A percentile compares a stretch with the other conserved stretches of the same genome.
phyloP scores from a whole-genome alignment of 2,329 filamentous ascomycete genomes.

The Didymella segeticola region DNA sequence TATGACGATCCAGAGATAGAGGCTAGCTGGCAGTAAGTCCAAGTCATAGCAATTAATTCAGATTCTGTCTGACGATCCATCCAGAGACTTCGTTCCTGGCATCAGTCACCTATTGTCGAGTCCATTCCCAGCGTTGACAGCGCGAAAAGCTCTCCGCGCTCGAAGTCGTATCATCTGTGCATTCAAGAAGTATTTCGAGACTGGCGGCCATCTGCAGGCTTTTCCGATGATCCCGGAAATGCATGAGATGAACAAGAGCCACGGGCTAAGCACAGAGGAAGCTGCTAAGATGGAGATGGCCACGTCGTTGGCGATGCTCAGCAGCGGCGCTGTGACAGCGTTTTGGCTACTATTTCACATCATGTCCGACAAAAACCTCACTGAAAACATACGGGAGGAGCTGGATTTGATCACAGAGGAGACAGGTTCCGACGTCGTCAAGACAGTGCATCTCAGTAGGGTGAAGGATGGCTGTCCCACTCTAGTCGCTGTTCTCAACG shows the following conservation, averaged over 20 bases:
- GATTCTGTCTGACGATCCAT: not conserved
- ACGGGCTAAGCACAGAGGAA: constrained; percentile 46
- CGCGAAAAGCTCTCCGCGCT: constrained; percentile 41
- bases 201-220: constrained; percentile 47
- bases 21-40: constrained; percentile 47
- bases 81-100: constrained; percentile 32
- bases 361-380: constrained; percentile 39
- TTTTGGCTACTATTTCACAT: constrained; percentile 54
- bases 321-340: constrained; percentile 49
- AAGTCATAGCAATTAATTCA: not conserved
- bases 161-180: constrained; percentile 44
- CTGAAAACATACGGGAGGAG: constrained; percentile 44
- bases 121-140: constrained; percentile 35
- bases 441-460: constrained; percentile 39
- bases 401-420: constrained; percentile 9
- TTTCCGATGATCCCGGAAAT: constrained; percentile 50
- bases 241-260: constrained; percentile 39
- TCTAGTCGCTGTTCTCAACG: constrained; percentile 52
- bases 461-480: constrained; percentile 50
- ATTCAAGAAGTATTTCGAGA: constrained; percentile 52
- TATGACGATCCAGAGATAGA: constrained; percentile 46
- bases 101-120: constrained; percentile 34
- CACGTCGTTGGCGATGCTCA: constrained; percentile 50
- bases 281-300: constrained; percentile 53
- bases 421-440: constrained; percentile 8